A percentile compares a stretch with the other conserved stretches of the same genome.
phyloP scores from a whole-genome alignment of 2,329 filamentous ascomycete genomes.

The Cladorrhinum sp. region DNA sequence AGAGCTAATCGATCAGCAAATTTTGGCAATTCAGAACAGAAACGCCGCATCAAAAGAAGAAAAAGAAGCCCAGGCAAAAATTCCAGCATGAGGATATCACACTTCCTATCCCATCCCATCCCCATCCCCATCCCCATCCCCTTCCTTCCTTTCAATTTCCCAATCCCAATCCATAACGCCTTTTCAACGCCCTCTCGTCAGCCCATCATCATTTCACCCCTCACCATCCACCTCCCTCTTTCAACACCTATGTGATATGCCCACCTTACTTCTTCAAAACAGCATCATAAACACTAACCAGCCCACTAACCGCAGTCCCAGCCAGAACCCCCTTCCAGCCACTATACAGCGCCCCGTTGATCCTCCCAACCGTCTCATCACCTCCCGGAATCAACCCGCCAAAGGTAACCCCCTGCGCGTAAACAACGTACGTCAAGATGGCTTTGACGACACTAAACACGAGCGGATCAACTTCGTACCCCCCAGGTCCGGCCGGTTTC shows the following conservation, averaged over 20 bases:
- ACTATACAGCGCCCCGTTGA: slow-evolving; percentile 66
- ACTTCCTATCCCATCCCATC: no score
- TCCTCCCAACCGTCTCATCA: slow-evolving; percentile 56
- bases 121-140: no score
- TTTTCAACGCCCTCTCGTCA: no score
- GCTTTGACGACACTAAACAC: slow-evolving; percentile 89
- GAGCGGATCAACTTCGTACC: slow-evolving; percentile 74
- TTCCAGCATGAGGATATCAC: no score
- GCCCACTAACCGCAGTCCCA: slow-evolving; percentile 63
- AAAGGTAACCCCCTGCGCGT: slow-evolving; percentile 63
- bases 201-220: background rate
- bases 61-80: no score
- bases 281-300: slow-evolving; percentile 75
- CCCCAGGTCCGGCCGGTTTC: background rate
- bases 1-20: no score
- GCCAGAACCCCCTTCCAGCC: slow-evolving; percentile 69
- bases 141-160: no score
- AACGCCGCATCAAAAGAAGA: no score
- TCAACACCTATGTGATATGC: no score
- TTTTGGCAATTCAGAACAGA: no score
- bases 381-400: slow-evolving; percentile 54
- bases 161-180: no score
- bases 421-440: slow-evolving; percentile 76
- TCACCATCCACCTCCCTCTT: background rate
- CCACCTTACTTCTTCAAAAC: slow-evolving; percentile 61